phyloP scores from a whole-genome alignment of 2,329 filamentous ascomycete genomes.

The Monosporascus ibericus region DNA sequence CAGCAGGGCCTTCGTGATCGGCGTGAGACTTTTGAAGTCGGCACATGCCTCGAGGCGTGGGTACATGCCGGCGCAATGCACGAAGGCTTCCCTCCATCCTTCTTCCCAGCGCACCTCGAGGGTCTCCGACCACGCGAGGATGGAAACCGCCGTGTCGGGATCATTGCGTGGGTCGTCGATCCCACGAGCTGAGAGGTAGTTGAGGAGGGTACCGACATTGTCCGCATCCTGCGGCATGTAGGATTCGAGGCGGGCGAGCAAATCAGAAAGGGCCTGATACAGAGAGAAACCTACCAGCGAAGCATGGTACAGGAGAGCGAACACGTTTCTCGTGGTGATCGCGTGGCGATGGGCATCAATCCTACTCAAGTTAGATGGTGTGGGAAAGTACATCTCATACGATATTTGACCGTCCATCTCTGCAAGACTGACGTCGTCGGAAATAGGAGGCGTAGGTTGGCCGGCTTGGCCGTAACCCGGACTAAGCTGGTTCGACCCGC shows the following conservation, averaged over 20 bases:
- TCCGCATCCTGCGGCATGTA: constrained; percentile 53
- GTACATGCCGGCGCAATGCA: constrained; percentile 62
- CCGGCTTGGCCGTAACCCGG: constrained; percentile 21
- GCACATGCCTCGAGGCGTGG: constrained; percentile 42
- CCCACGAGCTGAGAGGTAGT: constrained; percentile 52
- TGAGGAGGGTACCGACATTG: constrained; percentile 52
- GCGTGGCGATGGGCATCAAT: constrained; percentile 49
- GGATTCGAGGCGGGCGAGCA: constrained; percentile 53
- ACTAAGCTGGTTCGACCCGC: constrained; percentile 21
- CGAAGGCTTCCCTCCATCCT: constrained; percentile 62
- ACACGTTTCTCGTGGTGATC: constrained; percentile 63
- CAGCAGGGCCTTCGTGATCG: constrained; percentile 57
- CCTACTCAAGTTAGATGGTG: constrained; percentile 42
- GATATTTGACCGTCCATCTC: constrained; percentile 49
- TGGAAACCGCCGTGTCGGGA: constrained; percentile 50
- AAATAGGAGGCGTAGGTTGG: constrained; percentile 38
- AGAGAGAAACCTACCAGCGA: constrained; percentile 60
- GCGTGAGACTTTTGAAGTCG: constrained; percentile 54
- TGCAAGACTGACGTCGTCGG: constrained; percentile 35
- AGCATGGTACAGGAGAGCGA: constrained; percentile 58
- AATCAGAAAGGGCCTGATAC: constrained; percentile 55
- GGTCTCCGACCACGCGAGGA: constrained; percentile 62
- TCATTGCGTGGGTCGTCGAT: constrained; percentile 61
- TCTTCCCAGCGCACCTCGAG: constrained; percentile 57
- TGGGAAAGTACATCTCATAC: constrained; percentile 59